Conservation (phyloP, 2,329 filamentous ascomycete species). For the Camillea tinctor region DNA sequence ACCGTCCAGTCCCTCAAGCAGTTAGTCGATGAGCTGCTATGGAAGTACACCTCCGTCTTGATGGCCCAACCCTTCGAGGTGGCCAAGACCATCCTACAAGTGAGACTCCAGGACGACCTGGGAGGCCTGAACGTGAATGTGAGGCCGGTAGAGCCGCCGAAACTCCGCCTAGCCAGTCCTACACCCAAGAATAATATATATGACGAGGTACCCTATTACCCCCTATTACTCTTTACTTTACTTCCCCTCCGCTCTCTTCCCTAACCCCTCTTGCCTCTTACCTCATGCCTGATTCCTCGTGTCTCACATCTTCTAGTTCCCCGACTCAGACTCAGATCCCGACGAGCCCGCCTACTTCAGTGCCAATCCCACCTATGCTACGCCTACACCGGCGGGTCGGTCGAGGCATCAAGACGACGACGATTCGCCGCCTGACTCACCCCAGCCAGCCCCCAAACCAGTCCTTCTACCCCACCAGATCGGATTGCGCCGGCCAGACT, state of each 20-base stretch:
- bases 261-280: background rate
- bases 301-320: slow-evolving; percentile 5
- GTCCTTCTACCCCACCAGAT: slow-evolving; percentile 58
- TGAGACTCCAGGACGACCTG: slow-evolving; percentile 57
- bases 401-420: slow-evolving; percentile 34
- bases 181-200: slow-evolving; percentile 37
- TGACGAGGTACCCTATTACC: slow-evolving; percentile 34
- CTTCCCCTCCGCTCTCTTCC: slow-evolving; percentile 13
- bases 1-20: slow-evolving; percentile 72
- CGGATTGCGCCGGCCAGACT: slow-evolving; percentile 70
- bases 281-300: slow-evolving; percentile 13
- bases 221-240: too few species aligned
- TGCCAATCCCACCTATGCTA: slow-evolving; percentile 52
- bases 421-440: slow-evolving; percentile 32
- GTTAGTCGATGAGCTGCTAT: slow-evolving; percentile 79
- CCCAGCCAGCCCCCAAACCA: slow-evolving; percentile 36
- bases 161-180: slow-evolving; percentile 33
- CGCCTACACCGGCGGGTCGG: slow-evolving; percentile 48
- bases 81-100: slow-evolving; percentile 88
- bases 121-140: slow-evolving; percentile 34
- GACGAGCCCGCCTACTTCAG: slow-evolving; percentile 88
- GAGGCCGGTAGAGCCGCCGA: slow-evolving; percentile 26
- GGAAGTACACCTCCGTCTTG: slow-evolving; percentile 87
- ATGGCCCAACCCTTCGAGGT: slow-evolving; percentile 97
- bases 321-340: slow-evolving; percentile 66